Conservation (phyloP, 1,284 basidiomycete genomes). For the Nidula niveotomentosa region DNA sequence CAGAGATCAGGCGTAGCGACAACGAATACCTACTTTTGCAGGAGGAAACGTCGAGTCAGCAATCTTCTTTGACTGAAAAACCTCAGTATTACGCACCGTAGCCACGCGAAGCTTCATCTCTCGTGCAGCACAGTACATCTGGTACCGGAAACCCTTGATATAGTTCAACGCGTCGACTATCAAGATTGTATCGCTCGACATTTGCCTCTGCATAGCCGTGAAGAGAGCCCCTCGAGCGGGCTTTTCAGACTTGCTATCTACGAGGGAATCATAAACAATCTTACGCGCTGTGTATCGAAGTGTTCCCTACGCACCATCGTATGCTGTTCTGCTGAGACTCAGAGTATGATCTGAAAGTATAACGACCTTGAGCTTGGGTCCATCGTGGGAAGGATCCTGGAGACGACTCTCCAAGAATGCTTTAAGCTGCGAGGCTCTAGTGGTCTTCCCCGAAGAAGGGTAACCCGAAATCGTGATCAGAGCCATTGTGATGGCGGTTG, state of each 20-base stretch:
- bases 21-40: constrained; percentile 60
- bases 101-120: constrained; percentile 86
- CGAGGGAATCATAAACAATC: constrained; percentile 1
- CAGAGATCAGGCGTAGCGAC: constrained; percentile 81
- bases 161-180: constrained; percentile 94
- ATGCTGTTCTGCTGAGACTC: constrained; percentile 65
- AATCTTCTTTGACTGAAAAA: not conserved
- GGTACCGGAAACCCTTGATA: constrained; percentile 97
- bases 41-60: not conserved
- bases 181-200: constrained; percentile 75
- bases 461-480: constrained; percentile 91
- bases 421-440: constrained; percentile 69
- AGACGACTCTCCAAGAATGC: constrained; percentile 60
- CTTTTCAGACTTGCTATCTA: constrained; percentile 86
- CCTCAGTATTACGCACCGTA: constrained; percentile 66
- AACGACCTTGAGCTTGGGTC: constrained; percentile 55
- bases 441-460: constrained; percentile 86
- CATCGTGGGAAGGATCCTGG: constrained; percentile 44
- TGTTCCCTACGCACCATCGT: constrained; percentile 56
- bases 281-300: not conserved
- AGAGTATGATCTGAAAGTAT: constrained; percentile 82
- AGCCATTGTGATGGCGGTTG: constrained; percentile 64
- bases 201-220: constrained; percentile 77
- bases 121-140: constrained; percentile 94
- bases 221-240: constrained; percentile 88